Base-by-base conservation (phyloP, 441 rosid species). In the Populus hybrid region DNA sequence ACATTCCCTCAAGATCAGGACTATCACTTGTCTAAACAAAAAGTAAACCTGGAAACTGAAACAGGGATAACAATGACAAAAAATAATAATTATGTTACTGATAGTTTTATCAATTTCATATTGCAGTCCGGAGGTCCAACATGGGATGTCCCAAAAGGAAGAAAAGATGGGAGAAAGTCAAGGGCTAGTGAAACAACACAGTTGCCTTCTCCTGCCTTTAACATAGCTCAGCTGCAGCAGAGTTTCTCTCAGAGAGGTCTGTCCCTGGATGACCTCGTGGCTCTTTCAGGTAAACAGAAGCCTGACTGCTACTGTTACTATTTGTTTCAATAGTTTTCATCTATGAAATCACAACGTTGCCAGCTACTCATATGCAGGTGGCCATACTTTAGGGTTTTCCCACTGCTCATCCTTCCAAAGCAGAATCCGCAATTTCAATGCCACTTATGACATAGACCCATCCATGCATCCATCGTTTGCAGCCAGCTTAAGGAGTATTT, bases 371-470 rank as follows among this genome's bases (percentile, higher is more conserved):
- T 23, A 46, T 66, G 34, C 77, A 84, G 90, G 89, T 9, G 92
- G 92, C 66, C 98, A 94, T 77, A 92, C 98, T 6, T 82, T 91
- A 1, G 96, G 96, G 14, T 90, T 90, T 23, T 83, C 85, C 0
- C 83, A 87, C 66, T 80, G 89, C 84, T 81, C 91, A 82, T 88
- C 90, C 79, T 40, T 80, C 85, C 9, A 86, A 88, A 26, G 85
- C 63, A 30, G 87, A 79, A 69, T 89, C 88, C 8, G 92, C 85
- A 92, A 85, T 71, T 94, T 94, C 90, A 86, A 80, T 69, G 69
- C 89, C 66, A 88, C 84, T 14, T 79, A 79, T 4, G 86, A 90
- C 77, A 57, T 92, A 3, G 98, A 92, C 67, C 92, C 98, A 4
- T 82, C 92, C 1, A 87, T 83, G 86, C 92, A 64, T 76, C 94